phyloP scores from a whole-genome alignment of 192 early-diverging fungal species.

The Gonapodya prolifera region DNA sequence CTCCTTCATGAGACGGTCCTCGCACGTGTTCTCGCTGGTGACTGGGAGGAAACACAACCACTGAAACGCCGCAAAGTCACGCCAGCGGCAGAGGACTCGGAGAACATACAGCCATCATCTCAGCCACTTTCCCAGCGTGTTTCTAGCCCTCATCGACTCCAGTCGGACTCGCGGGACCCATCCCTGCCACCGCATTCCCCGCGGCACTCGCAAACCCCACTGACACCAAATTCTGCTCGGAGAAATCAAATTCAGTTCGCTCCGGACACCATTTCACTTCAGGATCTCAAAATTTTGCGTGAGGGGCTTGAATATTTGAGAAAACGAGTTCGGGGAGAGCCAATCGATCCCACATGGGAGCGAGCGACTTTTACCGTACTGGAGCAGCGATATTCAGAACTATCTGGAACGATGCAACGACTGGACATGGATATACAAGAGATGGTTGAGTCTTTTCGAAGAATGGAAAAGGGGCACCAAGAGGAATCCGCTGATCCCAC shows the following conservation, averaged over 20 bases:
- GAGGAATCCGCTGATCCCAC: background rate
- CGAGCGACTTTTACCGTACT: background rate
- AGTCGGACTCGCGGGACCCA: background rate
- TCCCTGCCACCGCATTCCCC: too few species aligned
- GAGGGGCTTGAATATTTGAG: background rate
- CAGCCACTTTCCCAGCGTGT: background rate
- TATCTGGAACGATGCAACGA: too few species aligned
- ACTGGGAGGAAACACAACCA: background rate
- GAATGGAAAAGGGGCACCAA: too few species aligned
- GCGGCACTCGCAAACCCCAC: too few species aligned
- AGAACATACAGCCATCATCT: background rate
- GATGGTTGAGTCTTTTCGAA: too few species aligned
- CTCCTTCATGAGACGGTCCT: background rate
- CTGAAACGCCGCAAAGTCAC: background rate
- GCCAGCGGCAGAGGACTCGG: background rate
- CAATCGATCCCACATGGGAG: background rate
- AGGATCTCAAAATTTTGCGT: background rate
- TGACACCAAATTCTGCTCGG: background rate
- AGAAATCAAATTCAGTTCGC: background rate
- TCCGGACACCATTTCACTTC: background rate
- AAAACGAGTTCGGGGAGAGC: background rate
- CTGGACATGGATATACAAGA: too few species aligned
- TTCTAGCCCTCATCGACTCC: background rate
- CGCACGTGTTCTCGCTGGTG: background rate
- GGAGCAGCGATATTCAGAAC: background rate